Conservation (phyloP, 192 early-diverging fungal species). For the Podila minutissima region DNA sequence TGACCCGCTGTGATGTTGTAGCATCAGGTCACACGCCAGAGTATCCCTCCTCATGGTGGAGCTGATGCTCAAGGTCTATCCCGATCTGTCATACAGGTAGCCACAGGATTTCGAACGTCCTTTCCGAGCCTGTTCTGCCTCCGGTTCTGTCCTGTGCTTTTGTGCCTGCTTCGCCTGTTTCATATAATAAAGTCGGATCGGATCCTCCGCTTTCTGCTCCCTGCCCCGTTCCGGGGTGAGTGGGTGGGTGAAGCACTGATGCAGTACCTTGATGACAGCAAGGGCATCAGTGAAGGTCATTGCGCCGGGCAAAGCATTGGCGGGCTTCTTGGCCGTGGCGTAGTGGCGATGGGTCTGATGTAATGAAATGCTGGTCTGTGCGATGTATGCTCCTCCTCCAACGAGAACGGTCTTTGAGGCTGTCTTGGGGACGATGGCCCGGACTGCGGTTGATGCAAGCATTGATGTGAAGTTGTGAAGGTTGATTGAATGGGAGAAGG, state of each 20-base stretch:
- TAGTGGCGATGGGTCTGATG: slow-evolving; percentile 21
- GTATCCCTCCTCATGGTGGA: too few relatives aligned
- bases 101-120: too few relatives aligned
- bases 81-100: too few relatives aligned
- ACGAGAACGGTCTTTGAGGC: slow-evolving; percentile 4
- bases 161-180: too few relatives aligned
- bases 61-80: too few relatives aligned
- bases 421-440: slow-evolving; percentile 7
- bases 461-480: background rate
- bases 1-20: too few relatives aligned
- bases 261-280: slow-evolving; percentile 50
- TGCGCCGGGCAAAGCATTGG: slow-evolving; percentile 23
- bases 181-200: background rate
- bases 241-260: background rate
- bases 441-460: background rate
- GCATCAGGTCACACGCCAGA: too few relatives aligned
- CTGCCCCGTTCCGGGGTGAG: background rate
- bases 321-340: slow-evolving; percentile 39
- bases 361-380: slow-evolving; percentile 5
- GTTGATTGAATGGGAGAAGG: background rate
- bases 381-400: slow-evolving; percentile 16
- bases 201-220: background rate
- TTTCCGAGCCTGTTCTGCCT: too few relatives aligned
- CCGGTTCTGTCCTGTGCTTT: too few relatives aligned
- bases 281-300: slow-evolving; percentile 53